phyloP scores from a whole-genome alignment of 1,284 basidiomycete genomes.

The Pyrrhoderma noxium region DNA sequence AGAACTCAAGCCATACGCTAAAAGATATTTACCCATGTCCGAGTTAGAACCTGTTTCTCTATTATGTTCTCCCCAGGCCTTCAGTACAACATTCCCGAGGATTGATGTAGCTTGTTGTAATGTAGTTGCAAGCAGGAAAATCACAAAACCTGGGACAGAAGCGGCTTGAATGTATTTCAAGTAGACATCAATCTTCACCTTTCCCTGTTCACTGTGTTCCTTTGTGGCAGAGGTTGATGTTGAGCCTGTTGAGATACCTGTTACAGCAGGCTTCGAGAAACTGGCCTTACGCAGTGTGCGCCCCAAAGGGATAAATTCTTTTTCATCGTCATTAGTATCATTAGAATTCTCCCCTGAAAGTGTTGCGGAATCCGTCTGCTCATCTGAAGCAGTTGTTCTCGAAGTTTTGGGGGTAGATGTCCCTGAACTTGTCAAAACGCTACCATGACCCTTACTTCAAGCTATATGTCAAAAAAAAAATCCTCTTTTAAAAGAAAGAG shows the following conservation, averaged over 20 bases:
- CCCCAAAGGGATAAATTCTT: slow-evolving; percentile 29
- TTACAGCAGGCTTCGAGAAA: slow-evolving; percentile 44
- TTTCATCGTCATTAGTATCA: slow-evolving; percentile 21
- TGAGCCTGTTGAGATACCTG: slow-evolving; percentile 30
- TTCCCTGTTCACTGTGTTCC: slow-evolving; percentile 79
- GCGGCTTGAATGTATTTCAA: slow-evolving; percentile 74
- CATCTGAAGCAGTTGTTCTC: slow-evolving; percentile 35
- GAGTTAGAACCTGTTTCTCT: slow-evolving; percentile 49
- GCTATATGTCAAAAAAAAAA: slow-evolving; percentile 1
- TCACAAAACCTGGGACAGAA: slow-evolving; percentile 60
- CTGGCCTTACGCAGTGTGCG: slow-evolving; percentile 43
- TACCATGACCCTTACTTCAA: slow-evolving; percentile 39
- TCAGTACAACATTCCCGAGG: slow-evolving; percentile 62
- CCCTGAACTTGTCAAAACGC: slow-evolving; percentile 34
- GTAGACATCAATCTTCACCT: slow-evolving; percentile 77
- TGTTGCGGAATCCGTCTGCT: slow-evolving; percentile 23
- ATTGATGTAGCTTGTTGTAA: slow-evolving; percentile 49
- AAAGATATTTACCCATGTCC: slow-evolving; percentile 50
- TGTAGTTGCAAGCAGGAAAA: slow-evolving; percentile 58
- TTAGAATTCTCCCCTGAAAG: slow-evolving; percentile 12
- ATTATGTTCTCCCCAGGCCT: slow-evolving; percentile 80
- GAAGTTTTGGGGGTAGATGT: slow-evolving; percentile 44
- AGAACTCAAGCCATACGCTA: slow-evolving; percentile 57
- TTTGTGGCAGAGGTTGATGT: slow-evolving; percentile 44
- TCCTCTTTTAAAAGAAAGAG: too few species aligned